A percentile compares a stretch with the other conserved stretches of the same genome.
Conservation (phyloP, 1,284 basidiomycete species). For the Farysia itapuensis region DNA sequence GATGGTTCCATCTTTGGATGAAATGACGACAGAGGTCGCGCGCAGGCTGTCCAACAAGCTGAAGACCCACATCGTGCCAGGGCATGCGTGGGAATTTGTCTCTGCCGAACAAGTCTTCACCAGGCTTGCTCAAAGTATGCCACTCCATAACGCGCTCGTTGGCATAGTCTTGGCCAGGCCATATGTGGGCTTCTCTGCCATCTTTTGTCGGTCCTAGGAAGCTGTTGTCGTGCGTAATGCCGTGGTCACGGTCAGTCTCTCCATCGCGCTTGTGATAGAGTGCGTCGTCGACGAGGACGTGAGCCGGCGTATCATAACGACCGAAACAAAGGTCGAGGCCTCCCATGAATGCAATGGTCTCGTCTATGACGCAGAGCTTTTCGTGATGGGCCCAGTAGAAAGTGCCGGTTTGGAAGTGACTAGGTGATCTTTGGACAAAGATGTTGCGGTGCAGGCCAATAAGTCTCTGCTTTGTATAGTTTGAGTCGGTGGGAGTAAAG, state of each 20-base stretch:
- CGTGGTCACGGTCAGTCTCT: constrained; percentile 10
- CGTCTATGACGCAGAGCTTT: constrained; percentile 96
- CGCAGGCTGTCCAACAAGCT: constrained; percentile 93
- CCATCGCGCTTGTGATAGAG: constrained; percentile 31
- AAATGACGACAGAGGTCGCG: constrained; percentile 94
- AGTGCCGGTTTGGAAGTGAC: constrained; percentile 94
- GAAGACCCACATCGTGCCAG: constrained; percentile 96
- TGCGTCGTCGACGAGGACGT: constrained; percentile 83
- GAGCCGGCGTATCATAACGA: constrained; percentile 81
- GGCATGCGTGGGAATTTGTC: constrained; percentile 89
- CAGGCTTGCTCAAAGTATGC: constrained; percentile 81
- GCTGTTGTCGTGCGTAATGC: constrained; percentile 16
- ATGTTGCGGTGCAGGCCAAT: constrained; percentile 85
- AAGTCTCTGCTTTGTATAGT: constrained; percentile 89
- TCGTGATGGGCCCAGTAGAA: constrained; percentile 96
- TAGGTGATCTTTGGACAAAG: constrained; percentile 93
- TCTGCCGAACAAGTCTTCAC: constrained; percentile 92
- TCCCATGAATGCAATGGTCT: constrained; percentile 96
- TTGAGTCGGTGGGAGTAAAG: constrained; percentile 70
- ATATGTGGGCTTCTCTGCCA: constrained; percentile 72
- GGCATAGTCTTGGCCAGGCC: constrained; percentile 89
- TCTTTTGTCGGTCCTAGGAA: constrained; percentile 58
- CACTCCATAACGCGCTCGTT: constrained; percentile 90
- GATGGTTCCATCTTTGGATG: constrained; percentile 72
- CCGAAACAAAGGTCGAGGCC: constrained; percentile 80